Evolutionary conservation across 1,139 yeast genomes (phyloP), one percentile per base, ranked within the genome.

Genomic region (Nakaseomyces kungkrabaensis): DNA sequence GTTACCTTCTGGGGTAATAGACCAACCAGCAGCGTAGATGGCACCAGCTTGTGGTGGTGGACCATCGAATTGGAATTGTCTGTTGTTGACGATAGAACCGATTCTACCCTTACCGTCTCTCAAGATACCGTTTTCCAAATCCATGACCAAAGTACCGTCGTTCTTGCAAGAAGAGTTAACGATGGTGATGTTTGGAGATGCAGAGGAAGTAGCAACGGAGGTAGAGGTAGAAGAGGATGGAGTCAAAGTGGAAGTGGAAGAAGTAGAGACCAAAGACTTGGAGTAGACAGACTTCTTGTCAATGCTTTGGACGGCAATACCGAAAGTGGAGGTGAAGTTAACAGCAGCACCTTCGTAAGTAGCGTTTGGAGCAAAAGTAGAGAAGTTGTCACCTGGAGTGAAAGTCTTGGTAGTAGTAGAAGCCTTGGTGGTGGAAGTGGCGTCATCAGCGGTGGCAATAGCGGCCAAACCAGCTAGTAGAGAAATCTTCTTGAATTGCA

Each of bases 1-100:
- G 73, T 73, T 66, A 60, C 88, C 88, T 50, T 79, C 83, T 51
- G 68, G 61, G 52, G 82, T 75, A 61, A 83, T 70, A 47, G 85
- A 75, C 94, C 94, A 85, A 59, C 94, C 94, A 54, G 81, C 86
- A 65, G 94, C 94, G 71, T 81, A 84, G 70, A 85, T 81, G 60
- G 89, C 77, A 70, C 94, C 94, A 53, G 92, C 90, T 76, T 85
- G 94, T 63, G 92, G 92, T 71, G 90, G 89, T 60, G 92, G 94
- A 69, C 92, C 92, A 67, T 85, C 94, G 65, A 85, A 85, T 74
- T 85, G 94, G 83, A 85, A 85, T 74, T 85, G 94, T 74, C 84
- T 78, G 83, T 84, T 84, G 55, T 90, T 82, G 60, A 85, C 94
- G 69, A 85, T 84, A 52, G 90, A 79, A 65, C 94, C 94, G 58